Conservation (phyloP, 805 yeast species). For the Yamadazyma sp. region DNA sequence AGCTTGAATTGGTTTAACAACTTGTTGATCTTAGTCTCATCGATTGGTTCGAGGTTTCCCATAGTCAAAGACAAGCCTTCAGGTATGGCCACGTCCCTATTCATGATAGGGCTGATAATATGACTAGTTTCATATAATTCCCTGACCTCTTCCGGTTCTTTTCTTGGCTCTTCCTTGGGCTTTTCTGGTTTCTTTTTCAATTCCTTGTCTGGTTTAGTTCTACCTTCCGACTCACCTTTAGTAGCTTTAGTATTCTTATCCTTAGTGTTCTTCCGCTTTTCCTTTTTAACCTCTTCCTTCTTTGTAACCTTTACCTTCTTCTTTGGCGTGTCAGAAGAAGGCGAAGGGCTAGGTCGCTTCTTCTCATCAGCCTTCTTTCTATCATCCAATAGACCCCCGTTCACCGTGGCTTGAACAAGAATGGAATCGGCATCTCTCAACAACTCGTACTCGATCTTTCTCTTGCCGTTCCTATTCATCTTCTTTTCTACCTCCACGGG, state of each 20-base stretch:
- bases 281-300: slow-evolving; percentile 13
- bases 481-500: slow-evolving; percentile 66
- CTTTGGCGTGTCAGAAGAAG: slow-evolving; percentile 3
- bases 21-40: neutral
- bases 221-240: slow-evolving; percentile 2
- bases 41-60: neutral
- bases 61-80: no score
- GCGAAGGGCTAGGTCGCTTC: slow-evolving; percentile 8
- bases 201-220: slow-evolving; percentile 3
- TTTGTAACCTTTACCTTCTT: slow-evolving; percentile 3
- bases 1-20: slow-evolving; percentile 1
- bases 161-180: neutral
- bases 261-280: slow-evolving; percentile 13
- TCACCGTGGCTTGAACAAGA: slow-evolving; percentile 45
- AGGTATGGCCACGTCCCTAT: no score
- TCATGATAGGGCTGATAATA: slow-evolving; percentile 21
- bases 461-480: slow-evolving; percentile 43
- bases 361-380: slow-evolving; percentile 10
- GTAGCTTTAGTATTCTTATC: slow-evolving; percentile 2
- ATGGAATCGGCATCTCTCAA: slow-evolving; percentile 61
- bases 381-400: slow-evolving; percentile 14
- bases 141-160: neutral
- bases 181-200: neutral
- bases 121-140: slow-evolving; percentile 11
- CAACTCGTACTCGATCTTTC: slow-evolving; percentile 65